Evolutionary conservation across 352 stramenopile species (phyloP).

Genomic region (Pythium aquatile): DNA sequence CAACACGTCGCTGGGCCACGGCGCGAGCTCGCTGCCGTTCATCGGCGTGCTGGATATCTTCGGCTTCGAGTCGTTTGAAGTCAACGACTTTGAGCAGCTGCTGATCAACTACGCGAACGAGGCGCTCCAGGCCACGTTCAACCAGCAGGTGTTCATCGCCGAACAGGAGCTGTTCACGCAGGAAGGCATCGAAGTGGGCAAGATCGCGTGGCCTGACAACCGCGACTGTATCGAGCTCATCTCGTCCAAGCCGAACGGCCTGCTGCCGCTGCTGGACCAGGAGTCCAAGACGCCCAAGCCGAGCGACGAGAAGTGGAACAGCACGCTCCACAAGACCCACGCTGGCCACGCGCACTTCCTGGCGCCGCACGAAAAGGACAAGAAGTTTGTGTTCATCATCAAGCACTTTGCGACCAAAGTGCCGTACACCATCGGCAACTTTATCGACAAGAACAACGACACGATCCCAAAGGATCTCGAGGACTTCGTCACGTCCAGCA

Average conservation of each 20-base stretch:
- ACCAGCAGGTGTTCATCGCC: conserved; percentile 89
- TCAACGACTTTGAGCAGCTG: conserved; percentile 90
- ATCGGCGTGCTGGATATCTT: conserved; percentile 93
- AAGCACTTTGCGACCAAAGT: conserved; percentile 88
- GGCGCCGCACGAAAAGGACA: conserved; percentile 85
- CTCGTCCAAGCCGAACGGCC: conserved; percentile 79
- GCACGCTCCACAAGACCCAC: conserved; percentile 83
- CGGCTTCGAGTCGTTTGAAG: conserved; percentile 88
- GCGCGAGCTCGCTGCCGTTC: conserved; percentile 75
- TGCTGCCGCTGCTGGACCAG: conserved; percentile 79
- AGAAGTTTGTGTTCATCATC: conserved; percentile 89
- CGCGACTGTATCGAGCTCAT: conserved; percentile 90
- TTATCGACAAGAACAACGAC: conserved; percentile 94
- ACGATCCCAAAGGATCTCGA: conserved; percentile 91
- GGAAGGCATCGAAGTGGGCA: conserved; percentile 88
- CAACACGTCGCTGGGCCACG: conserved; percentile 86
- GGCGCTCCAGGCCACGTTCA: conserved; percentile 85
- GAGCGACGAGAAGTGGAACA: conserved; percentile 85
- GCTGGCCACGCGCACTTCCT: conserved; percentile 83
- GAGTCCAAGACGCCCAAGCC: conserved; percentile 90
- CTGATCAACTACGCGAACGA: conserved; percentile 92
- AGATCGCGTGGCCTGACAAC: conserved; percentile 91
- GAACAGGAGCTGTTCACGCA: conserved; percentile 90
- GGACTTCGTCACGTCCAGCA: conserved; percentile 84
- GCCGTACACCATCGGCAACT: conserved; percentile 88